A percentile compares a stretch with the other conserved stretches of the same genome.
Conservation (phyloP, 345 rosid species). For the Populus pruinosa region DNA sequence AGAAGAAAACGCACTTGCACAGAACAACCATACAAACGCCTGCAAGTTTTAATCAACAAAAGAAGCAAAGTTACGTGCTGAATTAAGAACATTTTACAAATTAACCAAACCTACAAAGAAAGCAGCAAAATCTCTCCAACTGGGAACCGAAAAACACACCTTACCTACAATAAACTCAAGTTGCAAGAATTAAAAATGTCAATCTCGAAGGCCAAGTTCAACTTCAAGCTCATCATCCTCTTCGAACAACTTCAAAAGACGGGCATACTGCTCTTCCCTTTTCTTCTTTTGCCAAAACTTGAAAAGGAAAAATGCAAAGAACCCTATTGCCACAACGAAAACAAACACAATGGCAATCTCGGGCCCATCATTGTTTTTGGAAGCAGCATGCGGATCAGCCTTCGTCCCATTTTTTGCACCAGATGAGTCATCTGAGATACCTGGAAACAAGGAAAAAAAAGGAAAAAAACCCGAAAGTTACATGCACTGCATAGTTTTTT, state of each 20-base stretch:
- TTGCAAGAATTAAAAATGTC: constrained; percentile 15
- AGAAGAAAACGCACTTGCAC: neutral
- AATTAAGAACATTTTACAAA: neutral
- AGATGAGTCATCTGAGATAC: constrained; percentile 46
- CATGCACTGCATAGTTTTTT: too few species aligned
- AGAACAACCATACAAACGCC: neutral
- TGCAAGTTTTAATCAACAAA: neutral
- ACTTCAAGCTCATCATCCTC: constrained; percentile 98
- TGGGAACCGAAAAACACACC: constrained; percentile 22
- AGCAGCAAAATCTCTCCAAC: neutral
- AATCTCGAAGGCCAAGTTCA: constrained; percentile 90
- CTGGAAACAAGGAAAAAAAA: constrained; percentile 31
- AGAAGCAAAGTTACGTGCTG: neutral
- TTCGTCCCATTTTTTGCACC: constrained; percentile 37
- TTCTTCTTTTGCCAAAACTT: constrained; percentile 97
- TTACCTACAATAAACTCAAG: constrained; percentile 22
- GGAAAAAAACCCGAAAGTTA: too few species aligned
- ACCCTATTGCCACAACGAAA: constrained; percentile 45
- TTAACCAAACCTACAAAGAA: neutral
- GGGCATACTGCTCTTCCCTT: constrained; percentile 93
- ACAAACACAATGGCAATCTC: constrained; percentile 47
- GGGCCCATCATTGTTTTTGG: constrained; percentile 45
- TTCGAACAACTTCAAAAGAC: constrained; percentile 88
- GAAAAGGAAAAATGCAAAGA: constrained; percentile 63
- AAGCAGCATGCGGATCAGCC: constrained; percentile 37